These are phyloP conservation scores for Agastache rugosa DNA, from an alignment of 257 asterid species.

Conservation along the genomic window DNA sequence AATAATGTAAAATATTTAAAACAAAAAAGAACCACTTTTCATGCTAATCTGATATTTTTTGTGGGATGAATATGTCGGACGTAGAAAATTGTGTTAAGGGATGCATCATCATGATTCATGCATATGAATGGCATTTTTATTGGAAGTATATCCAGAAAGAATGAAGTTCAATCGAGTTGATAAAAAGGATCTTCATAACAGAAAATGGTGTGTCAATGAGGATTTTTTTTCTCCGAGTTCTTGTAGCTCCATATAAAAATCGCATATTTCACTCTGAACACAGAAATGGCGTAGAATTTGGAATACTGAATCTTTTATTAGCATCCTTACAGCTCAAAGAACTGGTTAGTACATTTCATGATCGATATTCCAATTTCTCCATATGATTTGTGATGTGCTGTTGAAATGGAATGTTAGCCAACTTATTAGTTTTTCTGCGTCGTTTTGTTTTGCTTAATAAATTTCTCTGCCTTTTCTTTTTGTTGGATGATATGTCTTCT, in stretches of 20 bases:
- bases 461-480: neutral
- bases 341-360: neutral
- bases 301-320: neutral
- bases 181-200: neutral
- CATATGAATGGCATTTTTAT: too few species aligned
- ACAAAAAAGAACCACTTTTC: neutral
- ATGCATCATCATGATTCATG: too few species aligned
- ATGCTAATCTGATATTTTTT: neutral
- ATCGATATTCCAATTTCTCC: conserved; percentile 5
- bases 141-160: too few species aligned
- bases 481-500: conserved; percentile 17
- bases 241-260: neutral
- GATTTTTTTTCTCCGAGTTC: too few species aligned
- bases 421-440: neutral
- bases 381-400: neutral
- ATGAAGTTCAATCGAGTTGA: neutral
- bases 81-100: too few species aligned
- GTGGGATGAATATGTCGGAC: neutral
- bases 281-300: neutral
- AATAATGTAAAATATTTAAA: neutral
- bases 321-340: neutral
- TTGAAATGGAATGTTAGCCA: conserved; percentile 10
- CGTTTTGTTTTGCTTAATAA: neutral
- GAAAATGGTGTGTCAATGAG: neutral
- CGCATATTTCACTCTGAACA: neutral